Evolutionary conservation across 1,284 basidiomycete species (phyloP), one percentile per base, ranked within the genome.

Genomic region (Pseudozyma thailandica): DNA sequence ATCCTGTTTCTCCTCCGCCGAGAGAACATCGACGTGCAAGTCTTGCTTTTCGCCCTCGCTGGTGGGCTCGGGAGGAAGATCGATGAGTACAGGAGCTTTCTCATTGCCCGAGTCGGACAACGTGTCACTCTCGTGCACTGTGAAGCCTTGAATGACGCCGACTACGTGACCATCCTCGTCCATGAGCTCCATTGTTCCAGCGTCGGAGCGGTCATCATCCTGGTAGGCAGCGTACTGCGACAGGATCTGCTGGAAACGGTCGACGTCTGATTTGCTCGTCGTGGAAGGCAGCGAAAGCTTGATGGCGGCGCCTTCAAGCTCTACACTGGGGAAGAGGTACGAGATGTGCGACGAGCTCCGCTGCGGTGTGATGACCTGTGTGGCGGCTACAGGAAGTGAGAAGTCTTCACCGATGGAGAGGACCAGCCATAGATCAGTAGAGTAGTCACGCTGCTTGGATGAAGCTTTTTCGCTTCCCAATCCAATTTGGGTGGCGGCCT

Each of bases 61-160:
- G 35, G 31, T 38, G n/a, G 69, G 55, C 47, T 66, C 64, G 46
- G 70, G 70, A 0, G 65, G 58, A 15, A 71, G 65, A 21, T 78
- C 76, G 49, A 78, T 68, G 18, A 75, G 50, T 7, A 78, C 76
- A 3, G 76, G 76, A 12, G 68, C 54, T 50, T 78, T 78, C 43
- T 77, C 75, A 46, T 63, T 61, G 27, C 75, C 75, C 12, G 63
- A 50, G 37, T 63, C 63, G 10, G 58, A 66, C 50, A 77, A 55
- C 4, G 51, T 39, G n/a, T 61, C 58, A 25, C 64, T 54, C 41
- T 77, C 75, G 20, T 38, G 57, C 1, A 71, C 51, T 15, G 55
- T 54, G 59, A 66, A 76, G 37, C 68, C 74, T 27, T 71, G 57
- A 9, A 76, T 38, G 2, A 65, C 51, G n/a, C 72, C 74, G 38